A percentile compares a stretch with the other conserved stretches of the same genome.
Conservation (phyloP, 805 yeast species). For the Saccharomycopsis amapae region DNA sequence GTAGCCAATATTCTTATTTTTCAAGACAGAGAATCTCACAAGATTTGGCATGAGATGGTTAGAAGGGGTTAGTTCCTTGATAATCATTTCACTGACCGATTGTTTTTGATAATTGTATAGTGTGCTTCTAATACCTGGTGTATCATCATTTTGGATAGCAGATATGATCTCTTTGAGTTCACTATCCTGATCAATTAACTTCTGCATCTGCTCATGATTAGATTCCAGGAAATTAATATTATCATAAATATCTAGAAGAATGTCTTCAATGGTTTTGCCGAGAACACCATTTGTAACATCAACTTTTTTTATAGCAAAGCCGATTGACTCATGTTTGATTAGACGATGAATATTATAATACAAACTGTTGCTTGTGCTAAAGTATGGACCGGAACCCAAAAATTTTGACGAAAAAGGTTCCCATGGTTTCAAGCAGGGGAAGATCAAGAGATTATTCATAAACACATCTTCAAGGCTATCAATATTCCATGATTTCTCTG, state of each 20-base stretch:
- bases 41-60: constrained; percentile 33
- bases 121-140: constrained; percentile 42
- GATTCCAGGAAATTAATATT: constrained; percentile 20
- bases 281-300: constrained; percentile 20
- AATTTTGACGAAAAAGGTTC: constrained; percentile 20
- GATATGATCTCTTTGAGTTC: constrained; percentile 22
- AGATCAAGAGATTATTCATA: constrained; percentile 17
- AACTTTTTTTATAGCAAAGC: not conserved
- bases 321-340: constrained; percentile 18
- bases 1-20: not conserved
- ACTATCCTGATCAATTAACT: constrained; percentile 14
- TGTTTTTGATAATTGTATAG: constrained; percentile 55
- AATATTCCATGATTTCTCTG: constrained; percentile 33
- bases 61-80: constrained; percentile 38
- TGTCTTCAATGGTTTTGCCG: not conserved
- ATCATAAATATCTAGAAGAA: constrained; percentile 9
- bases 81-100: constrained; percentile 54
- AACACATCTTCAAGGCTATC: not conserved
- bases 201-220: constrained; percentile 15
- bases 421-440: constrained; percentile 22
- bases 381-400: constrained; percentile 21
- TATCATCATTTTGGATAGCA: constrained; percentile 27
- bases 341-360: constrained; percentile 33
- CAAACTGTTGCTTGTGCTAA: constrained; percentile 9
- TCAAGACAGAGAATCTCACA: constrained; percentile 18